Evolutionary conservation across 306 rosid species (phyloP).

Genomic region (Cucumis melo): DNA sequence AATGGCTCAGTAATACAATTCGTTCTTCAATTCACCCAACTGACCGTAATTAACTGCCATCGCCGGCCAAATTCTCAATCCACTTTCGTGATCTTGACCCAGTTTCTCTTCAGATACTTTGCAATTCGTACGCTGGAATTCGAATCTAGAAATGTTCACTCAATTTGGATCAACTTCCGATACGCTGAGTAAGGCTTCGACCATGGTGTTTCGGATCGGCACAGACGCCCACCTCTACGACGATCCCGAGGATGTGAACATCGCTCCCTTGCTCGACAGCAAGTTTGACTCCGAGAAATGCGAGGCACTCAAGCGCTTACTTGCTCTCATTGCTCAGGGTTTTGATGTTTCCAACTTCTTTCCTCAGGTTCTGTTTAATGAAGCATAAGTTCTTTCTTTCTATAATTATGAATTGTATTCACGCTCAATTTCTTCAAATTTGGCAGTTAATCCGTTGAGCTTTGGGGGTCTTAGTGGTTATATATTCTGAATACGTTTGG

Average conservation of each 20-base stretch:
- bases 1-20: not conserved
- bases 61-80: not conserved
- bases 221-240: slow-evolving; percentile 99
- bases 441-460: not conserved
- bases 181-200: slow-evolving; percentile 84
- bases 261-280: slow-evolving; percentile 77
- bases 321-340: slow-evolving; percentile 97
- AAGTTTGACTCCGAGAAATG: slow-evolving; percentile 87
- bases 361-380: slow-evolving; percentile 51
- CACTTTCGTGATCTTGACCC: not conserved
- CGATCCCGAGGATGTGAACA: slow-evolving; percentile 86
- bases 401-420: not conserved
- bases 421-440: not conserved
- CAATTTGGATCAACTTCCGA: slow-evolving; percentile 93
- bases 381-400: not conserved
- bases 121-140: not conserved
- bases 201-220: slow-evolving; percentile 87
- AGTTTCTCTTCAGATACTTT: not conserved
- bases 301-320: slow-evolving; percentile 93
- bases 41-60: not conserved
- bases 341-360: slow-evolving; percentile 84
- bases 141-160: slow-evolving; percentile 37
- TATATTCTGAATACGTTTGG: not conserved
- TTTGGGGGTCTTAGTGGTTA: not conserved
- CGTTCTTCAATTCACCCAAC: not conserved